A percentile compares a stretch with the other conserved stretches of the same genome.
These are phyloP conservation scores for Aspergillus kassunensis DNA, from an alignment of 495 filamentous ascomycete genomes.

Conservation along the genomic window DNA sequence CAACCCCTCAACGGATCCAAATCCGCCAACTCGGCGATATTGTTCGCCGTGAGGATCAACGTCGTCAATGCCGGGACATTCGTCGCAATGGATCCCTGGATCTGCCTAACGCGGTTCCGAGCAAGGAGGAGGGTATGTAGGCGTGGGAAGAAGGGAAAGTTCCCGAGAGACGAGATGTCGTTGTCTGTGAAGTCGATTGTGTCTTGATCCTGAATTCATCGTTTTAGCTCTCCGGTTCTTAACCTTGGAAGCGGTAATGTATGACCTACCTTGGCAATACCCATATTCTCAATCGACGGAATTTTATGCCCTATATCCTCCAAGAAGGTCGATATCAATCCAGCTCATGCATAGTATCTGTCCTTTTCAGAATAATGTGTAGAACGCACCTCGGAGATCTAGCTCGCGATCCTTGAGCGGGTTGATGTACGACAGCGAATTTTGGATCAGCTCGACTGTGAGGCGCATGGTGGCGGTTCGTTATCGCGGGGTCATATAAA, in stretches of 20 bases:
- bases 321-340: slow-evolving; percentile 70
- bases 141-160: slow-evolving; percentile 92
- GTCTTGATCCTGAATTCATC: slow-evolving; percentile 64
- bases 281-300: slow-evolving; percentile 95
- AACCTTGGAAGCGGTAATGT: too few relatives aligned
- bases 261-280: slow-evolving; percentile 75
- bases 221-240: too few relatives aligned
- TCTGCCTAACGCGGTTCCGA: slow-evolving; percentile 76
- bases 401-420: slow-evolving; percentile 96
- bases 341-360: slow-evolving; percentile 86
- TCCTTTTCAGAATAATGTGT: slow-evolving; percentile 69
- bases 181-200: slow-evolving; percentile 98
- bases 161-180: slow-evolving; percentile 81
- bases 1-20: slow-evolving; percentile 76
- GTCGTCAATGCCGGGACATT: slow-evolving; percentile 75
- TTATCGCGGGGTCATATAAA: not conserved
- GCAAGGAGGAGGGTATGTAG: slow-evolving; percentile 82
- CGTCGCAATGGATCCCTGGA: slow-evolving; percentile 68
- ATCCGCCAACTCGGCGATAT: slow-evolving; percentile 75
- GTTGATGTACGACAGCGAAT: slow-evolving; percentile 94
- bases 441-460: slow-evolving; percentile 87
- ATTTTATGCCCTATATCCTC: slow-evolving; percentile 89
- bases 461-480: slow-evolving; percentile 70
- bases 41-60: slow-evolving; percentile 74
- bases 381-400: slow-evolving; percentile 95